A percentile compares a stretch with the other conserved stretches of the same genome.
These are phyloP conservation scores for Paxillus involutus DNA, from an alignment of 768 basidiomycete genomes.

Conservation along the genomic window DNA sequence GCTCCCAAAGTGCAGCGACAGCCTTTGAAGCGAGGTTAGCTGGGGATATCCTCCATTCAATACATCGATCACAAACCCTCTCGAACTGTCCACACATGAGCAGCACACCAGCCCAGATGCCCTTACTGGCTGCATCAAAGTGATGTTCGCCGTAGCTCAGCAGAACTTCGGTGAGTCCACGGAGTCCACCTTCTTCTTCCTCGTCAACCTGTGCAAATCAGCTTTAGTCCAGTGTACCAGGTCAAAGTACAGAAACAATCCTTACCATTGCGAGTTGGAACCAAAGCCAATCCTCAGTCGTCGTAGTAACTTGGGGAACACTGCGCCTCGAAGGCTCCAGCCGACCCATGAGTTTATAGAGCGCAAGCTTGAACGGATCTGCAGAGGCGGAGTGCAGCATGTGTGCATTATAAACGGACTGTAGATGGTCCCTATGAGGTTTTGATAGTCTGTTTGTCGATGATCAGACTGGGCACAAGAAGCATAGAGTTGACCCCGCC, in stretches of 20 bases:
- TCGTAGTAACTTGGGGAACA: conserved; percentile 81
- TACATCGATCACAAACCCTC: conserved; percentile 49
- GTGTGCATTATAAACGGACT: conserved; percentile 78
- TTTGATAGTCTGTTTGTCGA: conserved; percentile 55
- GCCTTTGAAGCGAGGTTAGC: conserved; percentile 50
- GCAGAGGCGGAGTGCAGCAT: conserved; percentile 85
- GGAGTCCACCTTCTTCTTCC: conserved; percentile 76
- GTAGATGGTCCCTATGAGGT: conserved; percentile 76
- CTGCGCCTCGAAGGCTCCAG: conserved; percentile 80
- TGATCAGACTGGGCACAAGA: background rate
- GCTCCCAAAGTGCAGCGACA: conserved; percentile 86
- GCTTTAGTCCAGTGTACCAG: background rate
- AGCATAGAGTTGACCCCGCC: conserved; percentile 15
- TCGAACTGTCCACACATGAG: conserved; percentile 96
- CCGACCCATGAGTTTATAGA: conserved; percentile 95
- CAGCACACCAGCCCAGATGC: conserved; percentile 80
- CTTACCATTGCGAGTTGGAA: conserved; percentile 86
- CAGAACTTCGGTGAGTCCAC: conserved; percentile 71
- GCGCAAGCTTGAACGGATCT: conserved; percentile 94
- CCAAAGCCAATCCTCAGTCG: conserved; percentile 99
- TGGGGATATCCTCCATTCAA: no score
- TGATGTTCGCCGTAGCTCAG: conserved; percentile 80
- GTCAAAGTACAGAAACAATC: background rate
- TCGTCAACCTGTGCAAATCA: conserved; percentile 61
- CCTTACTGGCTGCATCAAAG: conserved; percentile 66